A percentile compares a stretch with the other conserved stretches of the same genome.
Conservation (phyloP, 2,329 filamentous ascomycete genomes). For the Aspergillus sp. region DNA sequence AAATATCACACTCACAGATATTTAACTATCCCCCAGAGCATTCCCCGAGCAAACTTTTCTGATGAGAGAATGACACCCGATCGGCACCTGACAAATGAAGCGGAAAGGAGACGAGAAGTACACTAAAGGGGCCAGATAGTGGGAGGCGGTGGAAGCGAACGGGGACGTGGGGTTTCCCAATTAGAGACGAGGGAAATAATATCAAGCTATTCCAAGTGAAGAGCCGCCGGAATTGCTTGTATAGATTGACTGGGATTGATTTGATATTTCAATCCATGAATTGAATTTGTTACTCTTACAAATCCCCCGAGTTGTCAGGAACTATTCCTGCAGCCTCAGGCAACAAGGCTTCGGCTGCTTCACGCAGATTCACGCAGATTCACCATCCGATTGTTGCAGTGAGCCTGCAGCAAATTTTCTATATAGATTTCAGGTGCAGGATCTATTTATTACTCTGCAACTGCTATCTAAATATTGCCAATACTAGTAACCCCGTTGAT, state of each 20-base stretch:
- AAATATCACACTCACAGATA: background rate
- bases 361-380: background rate
- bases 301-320: background rate
- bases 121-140: background rate
- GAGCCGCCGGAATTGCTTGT: background rate
- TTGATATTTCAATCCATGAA: background rate
- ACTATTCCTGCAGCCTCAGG: background rate
- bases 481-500: background rate
- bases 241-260: background rate
- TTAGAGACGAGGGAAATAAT: slow-evolving; percentile 2
- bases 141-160: slow-evolving; percentile 11
- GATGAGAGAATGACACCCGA: slow-evolving; percentile 13
- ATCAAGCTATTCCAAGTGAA: background rate
- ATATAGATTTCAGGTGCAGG: background rate
- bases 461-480: background rate
- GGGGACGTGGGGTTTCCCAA: slow-evolving; percentile 3
- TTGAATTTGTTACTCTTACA: background rate
- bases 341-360: background rate
- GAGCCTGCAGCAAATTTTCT: background rate
- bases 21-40: background rate
- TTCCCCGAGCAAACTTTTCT: slow-evolving; percentile 8
- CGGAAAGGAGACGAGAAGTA: slow-evolving; percentile 12
- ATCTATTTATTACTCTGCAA: background rate
- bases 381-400: too few relatives aligned
- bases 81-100: slow-evolving; percentile 15